phyloP scores from a whole-genome alignment of 768 basidiomycete genomes.

The Mycena indigotica region DNA sequence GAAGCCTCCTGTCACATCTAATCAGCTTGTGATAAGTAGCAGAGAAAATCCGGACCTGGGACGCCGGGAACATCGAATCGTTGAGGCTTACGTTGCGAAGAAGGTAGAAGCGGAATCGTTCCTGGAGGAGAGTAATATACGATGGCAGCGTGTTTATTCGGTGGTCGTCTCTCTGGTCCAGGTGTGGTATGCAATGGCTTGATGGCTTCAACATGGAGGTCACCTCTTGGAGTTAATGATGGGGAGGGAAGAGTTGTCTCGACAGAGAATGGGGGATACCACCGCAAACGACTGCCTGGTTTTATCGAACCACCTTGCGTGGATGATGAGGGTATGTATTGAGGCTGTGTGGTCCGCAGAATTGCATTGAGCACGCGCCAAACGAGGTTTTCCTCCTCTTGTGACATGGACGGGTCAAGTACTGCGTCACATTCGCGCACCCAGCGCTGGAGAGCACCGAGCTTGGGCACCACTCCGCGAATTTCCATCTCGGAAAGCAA shows the following conservation, averaged over 20 bases:
- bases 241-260: constrained; percentile 16
- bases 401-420: constrained; percentile 38
- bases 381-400: constrained; percentile 44
- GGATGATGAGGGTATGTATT: constrained; percentile 28
- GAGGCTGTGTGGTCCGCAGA: constrained; percentile 46
- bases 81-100: constrained; percentile 29
- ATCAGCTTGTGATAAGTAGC: neutral
- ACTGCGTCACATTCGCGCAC: constrained; percentile 61
- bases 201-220: constrained; percentile 25
- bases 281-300: constrained; percentile 34
- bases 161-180: constrained; percentile 52
- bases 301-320: constrained; percentile 26
- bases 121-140: constrained; percentile 46
- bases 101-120: constrained; percentile 34
- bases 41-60: constrained; percentile 24
- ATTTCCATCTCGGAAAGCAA: constrained; percentile 56
- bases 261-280: constrained; percentile 38
- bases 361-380: constrained; percentile 53
- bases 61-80: constrained; percentile 46
- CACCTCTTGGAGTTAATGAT: constrained; percentile 15
- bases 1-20: constrained; percentile 38
- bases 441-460: constrained; percentile 59
- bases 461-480: constrained; percentile 47
- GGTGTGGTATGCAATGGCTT: constrained; percentile 39
- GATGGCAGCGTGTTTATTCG: constrained; percentile 53